Evolutionary conservation across 805 yeast genomes (phyloP), one percentile per base, ranked within the genome.

Genomic region (Wickerhamiella brachini): DNA sequence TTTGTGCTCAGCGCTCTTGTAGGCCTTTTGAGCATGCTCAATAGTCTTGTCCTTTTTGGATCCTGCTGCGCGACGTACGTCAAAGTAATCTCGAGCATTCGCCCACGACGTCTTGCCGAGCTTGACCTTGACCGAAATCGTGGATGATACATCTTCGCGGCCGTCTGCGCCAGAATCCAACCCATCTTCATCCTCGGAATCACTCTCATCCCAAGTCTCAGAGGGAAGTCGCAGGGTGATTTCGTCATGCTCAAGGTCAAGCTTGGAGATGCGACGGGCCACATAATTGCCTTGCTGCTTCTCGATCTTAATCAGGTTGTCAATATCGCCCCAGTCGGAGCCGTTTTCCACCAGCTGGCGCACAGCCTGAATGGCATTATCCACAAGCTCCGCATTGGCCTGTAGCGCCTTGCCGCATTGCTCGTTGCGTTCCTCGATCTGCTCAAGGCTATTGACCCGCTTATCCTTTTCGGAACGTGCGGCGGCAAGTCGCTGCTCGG

Each of bases 261-360:
- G 93, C 37, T 79, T 61, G 46, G 73, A 70, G 50, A 89, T 83
- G 52, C 71, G 59, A 38, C 70, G 67, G 0, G 96, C 95, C 51
- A 80, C 70, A 5, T 68, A 65, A 58, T 81, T 85, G 1, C 82
- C 81, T 57, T 81, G 76, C 1, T 70, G 65, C 58, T 85, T 81
- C 61, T 90, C 95, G 48, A 79, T 72, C 47, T 74, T 68, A 49
- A 90, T 80, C 52, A 83, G 67, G 55, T 80, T 79, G 62, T 84
- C 95, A 55, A 89, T 89, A 54, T 86, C 83, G 44, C 77, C 76
- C 98, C 98, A 90, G 63, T 90, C 97, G 86, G 87, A 85, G 56
- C 85, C 89, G 61, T 85, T 93, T 51, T 82, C 80, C 4, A 88
- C 55, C 50, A 87, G 67, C 1, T 71, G 68, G 53, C 81, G 83